A percentile compares a stretch with the other conserved stretches of the same genome.
Conservation (phyloP, 1,139 yeast species). For the Pichia sp. region DNA sequence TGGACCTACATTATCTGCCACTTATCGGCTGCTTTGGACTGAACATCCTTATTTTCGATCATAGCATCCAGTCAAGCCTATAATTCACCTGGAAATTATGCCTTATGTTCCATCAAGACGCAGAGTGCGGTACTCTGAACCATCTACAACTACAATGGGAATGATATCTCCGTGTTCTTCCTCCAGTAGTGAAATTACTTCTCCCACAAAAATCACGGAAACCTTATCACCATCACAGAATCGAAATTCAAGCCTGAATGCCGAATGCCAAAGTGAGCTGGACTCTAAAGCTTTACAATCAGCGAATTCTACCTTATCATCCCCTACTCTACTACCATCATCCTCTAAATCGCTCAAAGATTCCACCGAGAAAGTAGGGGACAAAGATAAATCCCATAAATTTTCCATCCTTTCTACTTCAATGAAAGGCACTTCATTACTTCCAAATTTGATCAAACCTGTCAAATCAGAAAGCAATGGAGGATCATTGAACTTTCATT, state of each 20-base stretch:
- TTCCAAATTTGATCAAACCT: too few species aligned
- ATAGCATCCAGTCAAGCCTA: neutral
- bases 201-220: neutral
- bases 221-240: too few species aligned
- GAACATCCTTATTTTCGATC: too few species aligned
- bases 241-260: too few species aligned
- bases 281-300: neutral
- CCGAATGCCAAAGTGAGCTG: neutral
- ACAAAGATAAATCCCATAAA: too few species aligned
- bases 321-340: too few species aligned
- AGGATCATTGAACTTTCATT: too few species aligned
- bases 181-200: neutral
- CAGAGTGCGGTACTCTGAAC: neutral
- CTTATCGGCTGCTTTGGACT: too few species aligned
- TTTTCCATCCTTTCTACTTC: neutral
- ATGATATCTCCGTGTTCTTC: neutral
- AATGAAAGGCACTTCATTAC: neutral
- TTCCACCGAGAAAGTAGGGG: too few species aligned
- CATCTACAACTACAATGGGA: neutral
- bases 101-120: slow-evolving; percentile 14
- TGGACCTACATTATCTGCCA: too few species aligned
- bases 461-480: slow-evolving; percentile 8
- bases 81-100: slow-evolving; percentile 1
- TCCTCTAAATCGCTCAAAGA: too few species aligned
- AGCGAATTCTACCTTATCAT: too few species aligned